Conservation (phyloP, 345 rosid species). For the Theobroma cacao region DNA sequence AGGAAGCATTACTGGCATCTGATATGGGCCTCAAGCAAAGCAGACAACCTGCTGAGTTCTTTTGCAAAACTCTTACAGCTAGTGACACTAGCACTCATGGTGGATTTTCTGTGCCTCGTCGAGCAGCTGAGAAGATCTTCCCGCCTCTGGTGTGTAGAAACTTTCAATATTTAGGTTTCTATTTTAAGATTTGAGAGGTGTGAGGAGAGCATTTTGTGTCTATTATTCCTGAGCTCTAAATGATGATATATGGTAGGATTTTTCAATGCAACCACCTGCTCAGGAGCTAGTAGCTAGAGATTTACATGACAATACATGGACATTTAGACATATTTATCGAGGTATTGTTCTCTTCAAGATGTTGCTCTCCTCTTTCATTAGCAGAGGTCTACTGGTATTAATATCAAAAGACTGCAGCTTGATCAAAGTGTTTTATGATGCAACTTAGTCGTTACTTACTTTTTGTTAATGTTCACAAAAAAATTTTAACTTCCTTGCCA, state of each 20-base stretch:
- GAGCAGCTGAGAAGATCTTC: slow-evolving; percentile 97
- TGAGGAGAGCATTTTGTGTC: neutral
- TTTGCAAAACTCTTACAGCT: slow-evolving; percentile 96
- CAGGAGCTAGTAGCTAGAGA: slow-evolving; percentile 90
- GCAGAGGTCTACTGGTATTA: neutral
- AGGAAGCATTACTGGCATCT: slow-evolving; percentile 80
- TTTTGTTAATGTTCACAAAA: neutral
- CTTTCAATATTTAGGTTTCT: neutral
- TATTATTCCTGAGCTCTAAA: slow-evolving; percentile 9
- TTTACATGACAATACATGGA: slow-evolving; percentile 85
- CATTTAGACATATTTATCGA: slow-evolving; percentile 90
- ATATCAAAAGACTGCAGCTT: neutral
- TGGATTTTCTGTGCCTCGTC: slow-evolving; percentile 95
- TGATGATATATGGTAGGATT: slow-evolving; percentile 56
- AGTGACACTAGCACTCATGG: slow-evolving; percentile 98
- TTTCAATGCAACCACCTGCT: slow-evolving; percentile 94
- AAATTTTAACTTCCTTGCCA: neutral
- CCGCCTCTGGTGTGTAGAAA: slow-evolving; percentile 69
- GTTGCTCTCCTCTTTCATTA: neutral
- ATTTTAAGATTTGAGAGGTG: neutral
- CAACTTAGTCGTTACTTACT: neutral
- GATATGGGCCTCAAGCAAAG: slow-evolving; percentile 77
- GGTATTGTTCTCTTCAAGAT: slow-evolving; percentile 40
- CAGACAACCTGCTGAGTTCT: slow-evolving; percentile 87
- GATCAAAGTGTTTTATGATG: neutral